A percentile compares a stretch with the other conserved stretches of the same genome.
phyloP scores from a whole-genome alignment of 192 early-diverging fungal species.

The Coemansia sp. region DNA sequence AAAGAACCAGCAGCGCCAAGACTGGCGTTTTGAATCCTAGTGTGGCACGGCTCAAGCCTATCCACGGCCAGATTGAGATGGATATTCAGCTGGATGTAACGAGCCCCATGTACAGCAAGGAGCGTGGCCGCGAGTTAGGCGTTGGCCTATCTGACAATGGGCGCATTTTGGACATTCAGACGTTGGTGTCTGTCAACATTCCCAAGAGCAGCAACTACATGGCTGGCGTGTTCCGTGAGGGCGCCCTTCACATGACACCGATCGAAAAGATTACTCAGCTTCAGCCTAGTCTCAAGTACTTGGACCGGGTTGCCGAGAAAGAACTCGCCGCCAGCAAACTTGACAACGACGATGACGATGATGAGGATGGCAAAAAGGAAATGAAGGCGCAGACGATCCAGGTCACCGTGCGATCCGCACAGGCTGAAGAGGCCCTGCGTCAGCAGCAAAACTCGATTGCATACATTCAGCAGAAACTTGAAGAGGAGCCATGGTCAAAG shows the following conservation, averaged over 20 bases:
- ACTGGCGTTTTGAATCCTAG: conserved; percentile 57
- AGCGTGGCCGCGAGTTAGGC: conserved; percentile 78
- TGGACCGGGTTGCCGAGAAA: conserved; percentile 90
- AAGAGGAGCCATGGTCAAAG: conserved; percentile 76
- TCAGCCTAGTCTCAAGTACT: conserved; percentile 85
- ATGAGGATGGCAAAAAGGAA: conserved; percentile 57
- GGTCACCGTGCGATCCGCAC: conserved; percentile 63
- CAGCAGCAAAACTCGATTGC: conserved; percentile 62
- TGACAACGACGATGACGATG: conserved; percentile 72
- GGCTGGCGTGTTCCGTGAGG: conserved; percentile 76
- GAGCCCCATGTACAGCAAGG: conserved; percentile 72
- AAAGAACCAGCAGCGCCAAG: conserved; percentile 50
- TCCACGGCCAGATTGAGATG: conserved; percentile 80
- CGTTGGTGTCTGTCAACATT: conserved; percentile 73
- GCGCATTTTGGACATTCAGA: conserved; percentile 79
- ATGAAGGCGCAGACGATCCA: conserved; percentile 44
- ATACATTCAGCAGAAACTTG: conserved; percentile 61
- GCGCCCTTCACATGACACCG: conserved; percentile 89
- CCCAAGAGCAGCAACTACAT: conserved; percentile 82
- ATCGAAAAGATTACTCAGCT: conserved; percentile 77
- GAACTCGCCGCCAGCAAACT: conserved; percentile 63
- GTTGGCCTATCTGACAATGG: conserved; percentile 74
- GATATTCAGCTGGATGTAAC: conserved; percentile 81
- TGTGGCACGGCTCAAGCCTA: conserved; percentile 80
- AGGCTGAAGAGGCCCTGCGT: conserved; percentile 63